Evolutionary conservation across 1,284 basidiomycete genomes (phyloP), one percentile per base, ranked within the genome.

Genomic region (Phellopilus nigrolimitatus): DNA sequence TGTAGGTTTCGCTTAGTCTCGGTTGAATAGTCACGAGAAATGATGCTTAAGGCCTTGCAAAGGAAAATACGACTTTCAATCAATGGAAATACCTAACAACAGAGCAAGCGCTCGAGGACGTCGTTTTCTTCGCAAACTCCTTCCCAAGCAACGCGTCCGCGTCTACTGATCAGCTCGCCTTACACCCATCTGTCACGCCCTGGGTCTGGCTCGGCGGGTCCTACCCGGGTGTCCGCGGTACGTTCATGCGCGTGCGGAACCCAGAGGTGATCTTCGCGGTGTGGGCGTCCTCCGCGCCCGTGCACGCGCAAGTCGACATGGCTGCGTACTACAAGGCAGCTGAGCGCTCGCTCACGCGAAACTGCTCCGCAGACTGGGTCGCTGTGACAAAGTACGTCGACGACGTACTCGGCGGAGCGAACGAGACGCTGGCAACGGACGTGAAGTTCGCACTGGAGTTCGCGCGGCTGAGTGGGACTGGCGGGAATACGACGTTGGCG

Each of bases 1-100:
- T 55, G 73, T 75, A 47, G 30, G 68, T 56, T 2, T 8, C 19
- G n/a, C n/a, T n/a, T n/a, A n/a, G n/a, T n/a, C n/a, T n/a, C n/a
- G n/a, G n/a, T n/a, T n/a, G n/a, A n/a, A n/a, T n/a, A n/a, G n/a
- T n/a, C n/a, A n/a, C n/a, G n/a, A n/a, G n/a, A n/a, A n/a, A n/a
- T n/a, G n/a, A n/a, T n/a, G n/a, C n/a, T n/a, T n/a, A n/a, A n/a
- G n/a, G n/a, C n/a, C n/a, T n/a, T n/a, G n/a, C n/a, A n/a, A 25
- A 74, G 72, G 62, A 68, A 57, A 73, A 75, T 43, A 75, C 74
- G 2, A 75, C 75, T 0, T 71, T 71, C 0, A 73, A 72, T 19
- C 71, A 80, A 60, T 76, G 79, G 69, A 70, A 76, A 49, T 82
- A 72, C 61, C 66, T 82, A 17, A 78, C 70, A 30, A 79, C 78